These are phyloP conservation scores for Citrullus colocynthis DNA, from an alignment of 306 rosid species.

Conservation along the genomic window DNA sequence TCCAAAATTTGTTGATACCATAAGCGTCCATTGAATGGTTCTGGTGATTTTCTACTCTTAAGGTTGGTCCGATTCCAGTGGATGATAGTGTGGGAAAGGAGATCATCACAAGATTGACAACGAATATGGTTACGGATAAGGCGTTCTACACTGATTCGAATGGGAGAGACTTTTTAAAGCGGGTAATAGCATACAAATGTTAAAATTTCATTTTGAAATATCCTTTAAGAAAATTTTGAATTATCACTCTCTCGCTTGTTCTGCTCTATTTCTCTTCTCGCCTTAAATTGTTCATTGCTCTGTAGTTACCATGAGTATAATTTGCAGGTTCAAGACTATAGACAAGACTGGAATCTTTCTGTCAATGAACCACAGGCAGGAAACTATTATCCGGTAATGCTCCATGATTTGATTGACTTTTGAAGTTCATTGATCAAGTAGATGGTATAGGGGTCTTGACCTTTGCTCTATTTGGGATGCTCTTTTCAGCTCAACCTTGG, in stretches of 20 bases:
- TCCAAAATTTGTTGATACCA: not conserved
- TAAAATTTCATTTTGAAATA: not conserved
- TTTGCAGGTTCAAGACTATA: constrained; percentile 59
- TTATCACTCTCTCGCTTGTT: not conserved
- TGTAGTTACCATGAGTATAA: constrained; percentile 7
- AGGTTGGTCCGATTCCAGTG: constrained; percentile 89
- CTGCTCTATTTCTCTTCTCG: not conserved
- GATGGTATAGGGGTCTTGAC: not conserved
- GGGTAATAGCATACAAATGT: constrained; percentile 28
- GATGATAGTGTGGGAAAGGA: constrained; percentile 77
- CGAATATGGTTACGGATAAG: constrained; percentile 69
- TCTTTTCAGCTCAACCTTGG: constrained; percentile 70
- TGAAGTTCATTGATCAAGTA: not conserved
- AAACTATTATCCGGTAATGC: constrained; percentile 82
- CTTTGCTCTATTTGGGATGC: not conserved
- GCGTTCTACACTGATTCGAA: constrained; percentile 78
- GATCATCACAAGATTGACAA: constrained; percentile 53
- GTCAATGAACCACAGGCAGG: constrained; percentile 84
- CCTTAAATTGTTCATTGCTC: not conserved
- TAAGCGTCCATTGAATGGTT: constrained; percentile 4
- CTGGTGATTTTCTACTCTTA: constrained; percentile 24
- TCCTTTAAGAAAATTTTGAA: not conserved
- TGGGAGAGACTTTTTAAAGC: constrained; percentile 78
- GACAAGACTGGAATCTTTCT: constrained; percentile 70
- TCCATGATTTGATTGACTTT: not conserved